Conservation (phyloP, 371 early-diverging fungal species). For the Mucor velutinosus region DNA sequence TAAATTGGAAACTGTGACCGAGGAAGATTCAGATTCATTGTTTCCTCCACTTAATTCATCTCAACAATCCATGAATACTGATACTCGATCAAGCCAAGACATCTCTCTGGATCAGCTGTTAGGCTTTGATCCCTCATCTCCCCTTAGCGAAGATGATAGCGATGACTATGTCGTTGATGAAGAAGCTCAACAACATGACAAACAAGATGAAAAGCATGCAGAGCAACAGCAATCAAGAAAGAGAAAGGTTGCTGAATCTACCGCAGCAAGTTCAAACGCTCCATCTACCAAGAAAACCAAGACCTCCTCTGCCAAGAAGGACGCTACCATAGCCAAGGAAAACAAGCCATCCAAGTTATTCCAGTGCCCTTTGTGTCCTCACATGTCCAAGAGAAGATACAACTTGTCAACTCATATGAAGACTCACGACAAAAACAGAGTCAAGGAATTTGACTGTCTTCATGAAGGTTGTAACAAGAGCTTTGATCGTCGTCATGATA, state of each 20-base stretch:
- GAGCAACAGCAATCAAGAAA: constrained; percentile 1
- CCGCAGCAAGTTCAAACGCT: not conserved
- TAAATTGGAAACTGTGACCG: constrained; percentile 5
- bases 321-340: not conserved
- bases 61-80: not conserved
- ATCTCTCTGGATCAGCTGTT: not conserved
- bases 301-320: constrained; percentile 1
- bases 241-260: not conserved
- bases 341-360: constrained; percentile 4
- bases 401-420: constrained; percentile 72
- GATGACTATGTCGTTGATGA: constrained; percentile 2
- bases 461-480: constrained; percentile 42
- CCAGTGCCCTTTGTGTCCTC: constrained; percentile 52
- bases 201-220: not conserved
- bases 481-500: constrained; percentile 70
- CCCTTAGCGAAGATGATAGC: constrained; percentile 4
- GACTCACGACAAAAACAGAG: constrained; percentile 69
- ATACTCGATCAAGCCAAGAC: not conserved
- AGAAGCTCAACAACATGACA: not conserved
- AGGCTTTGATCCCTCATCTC: constrained; percentile 11
- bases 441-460: constrained; percentile 59
- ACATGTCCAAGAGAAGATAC: constrained; percentile 64
- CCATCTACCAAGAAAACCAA: not conserved
- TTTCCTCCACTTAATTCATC: constrained; percentile 17
- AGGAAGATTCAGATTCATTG: constrained; percentile 9